Evolutionary conservation across 1,284 basidiomycete species (phyloP), one percentile per base, ranked within the genome.

Genomic region (Singerocomus inundabilis): DNA sequence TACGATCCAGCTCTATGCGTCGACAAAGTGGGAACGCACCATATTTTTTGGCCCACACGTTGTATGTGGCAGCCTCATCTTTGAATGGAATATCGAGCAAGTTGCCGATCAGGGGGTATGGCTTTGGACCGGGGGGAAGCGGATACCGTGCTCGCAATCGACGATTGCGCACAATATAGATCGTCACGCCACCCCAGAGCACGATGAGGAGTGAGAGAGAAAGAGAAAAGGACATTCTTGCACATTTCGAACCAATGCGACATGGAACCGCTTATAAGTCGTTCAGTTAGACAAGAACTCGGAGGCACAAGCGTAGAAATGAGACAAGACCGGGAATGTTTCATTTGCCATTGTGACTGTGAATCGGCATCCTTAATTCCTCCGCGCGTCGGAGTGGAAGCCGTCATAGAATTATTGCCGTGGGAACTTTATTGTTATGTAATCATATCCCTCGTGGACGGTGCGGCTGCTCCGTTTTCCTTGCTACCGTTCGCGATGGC

Each of bases 91-190:
- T 33, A 29, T 67, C 58, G 13, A 54, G 36, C 16, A 71, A 26
- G 47, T 71, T 68, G 25, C 69, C 69, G 13, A 70, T 62, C 7
- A 70, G 35, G 38, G 63, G 69, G n/a, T 68, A 55, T 13, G 60
- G 57, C 15, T 36, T 61, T 4, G 68, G 70, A 25, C 68, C 68
- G 3, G 69, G 69, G 6, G 70, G 70, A 3, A 66, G 42, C 1
- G 46, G 59, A 45, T 46, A 46, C 9, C 46, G 47, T 12, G 46
- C 8, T 43, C 52, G 47, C 30, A 38, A 43, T 44, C 37, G 53
- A 47, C 52, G 60, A 21, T 21, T 61, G 30, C 44, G 25, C 15
- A 56, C 33, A 6, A 66, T 39, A 26, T 52, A 67, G 12, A 67
- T 35, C 11, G 53, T 53, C 18, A 62, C 46, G 3, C 49, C 35